Conservation (phyloP, 2,329 filamentous ascomycete species). For the Pyrenophora teres region DNA sequence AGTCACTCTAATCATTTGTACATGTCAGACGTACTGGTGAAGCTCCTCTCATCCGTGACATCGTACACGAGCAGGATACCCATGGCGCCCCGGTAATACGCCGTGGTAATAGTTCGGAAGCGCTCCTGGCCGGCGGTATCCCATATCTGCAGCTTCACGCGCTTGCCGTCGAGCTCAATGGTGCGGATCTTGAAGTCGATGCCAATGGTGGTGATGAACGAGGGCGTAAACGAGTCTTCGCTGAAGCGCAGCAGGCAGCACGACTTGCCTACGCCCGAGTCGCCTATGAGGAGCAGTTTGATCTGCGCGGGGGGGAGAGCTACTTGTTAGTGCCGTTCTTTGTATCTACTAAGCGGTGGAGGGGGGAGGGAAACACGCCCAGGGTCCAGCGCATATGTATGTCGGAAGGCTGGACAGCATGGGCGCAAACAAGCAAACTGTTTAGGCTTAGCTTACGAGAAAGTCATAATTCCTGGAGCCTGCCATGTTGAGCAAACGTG, state of each 20-base stretch:
- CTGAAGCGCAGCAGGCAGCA: conserved; percentile 96
- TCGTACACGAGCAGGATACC: conserved; percentile 97
- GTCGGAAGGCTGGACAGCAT: conserved; percentile 2
- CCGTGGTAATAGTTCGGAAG: conserved; percentile 97
- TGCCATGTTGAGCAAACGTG: conserved; percentile 67
- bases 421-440: conserved; percentile 10
- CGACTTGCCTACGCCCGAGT: conserved; percentile 95
- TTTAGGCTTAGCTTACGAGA: conserved; percentile 67
- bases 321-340: conserved; percentile 17
- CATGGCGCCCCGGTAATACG: conserved; percentile 98
- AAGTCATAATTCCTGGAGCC: conserved; percentile 99
- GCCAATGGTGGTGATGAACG: conserved; percentile 98
- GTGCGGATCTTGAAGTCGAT: conserved; percentile 99
- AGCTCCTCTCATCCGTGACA: conserved; percentile 94
- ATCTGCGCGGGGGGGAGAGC: conserved; percentile 63
- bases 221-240: conserved; percentile 96
- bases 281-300: conserved; percentile 94
- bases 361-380: conserved; percentile 4
- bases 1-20: background rate
- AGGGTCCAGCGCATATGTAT: conserved; percentile 3
- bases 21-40: conserved; percentile 72
- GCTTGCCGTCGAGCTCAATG: conserved; percentile 98
- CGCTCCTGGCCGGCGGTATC: conserved; percentile 98
- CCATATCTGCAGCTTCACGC: conserved; percentile 99
- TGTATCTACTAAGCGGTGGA: conserved; percentile 5